phyloP scores from a whole-genome alignment of 208 protist species.

The Endotrypanum monterogeii region DNA sequence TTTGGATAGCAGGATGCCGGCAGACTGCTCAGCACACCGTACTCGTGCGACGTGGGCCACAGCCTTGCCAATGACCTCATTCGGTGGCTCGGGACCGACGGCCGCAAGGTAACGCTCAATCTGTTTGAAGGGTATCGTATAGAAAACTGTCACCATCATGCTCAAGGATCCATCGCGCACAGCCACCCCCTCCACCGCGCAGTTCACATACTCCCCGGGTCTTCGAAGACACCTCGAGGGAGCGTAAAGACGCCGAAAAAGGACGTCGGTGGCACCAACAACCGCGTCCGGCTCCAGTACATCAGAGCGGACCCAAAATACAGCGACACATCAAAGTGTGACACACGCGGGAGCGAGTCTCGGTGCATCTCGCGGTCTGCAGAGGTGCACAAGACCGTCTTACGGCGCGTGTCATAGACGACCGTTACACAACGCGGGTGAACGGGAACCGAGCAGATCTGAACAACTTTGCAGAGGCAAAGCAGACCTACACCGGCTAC shows the following conservation, averaged over 20 bases:
- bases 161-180: constrained; percentile 65
- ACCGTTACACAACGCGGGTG: constrained; percentile 73
- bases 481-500: constrained; percentile 37
- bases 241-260: constrained; percentile 83
- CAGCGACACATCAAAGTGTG: constrained; percentile 50
- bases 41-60: constrained; percentile 51
- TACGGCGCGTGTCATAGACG: constrained; percentile 82
- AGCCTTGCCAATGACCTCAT: constrained; percentile 67
- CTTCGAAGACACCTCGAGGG: constrained; percentile 52
- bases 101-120: constrained; percentile 84
- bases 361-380: constrained; percentile 45
- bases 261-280: constrained; percentile 69
- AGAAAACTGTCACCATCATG: constrained; percentile 68
- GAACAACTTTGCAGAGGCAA: constrained; percentile 53
- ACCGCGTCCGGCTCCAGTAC: constrained; percentile 41
- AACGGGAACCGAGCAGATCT: constrained; percentile 58
- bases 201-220: constrained; percentile 59
- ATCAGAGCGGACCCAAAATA: constrained; percentile 57
- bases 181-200: constrained; percentile 55
- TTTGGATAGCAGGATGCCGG: constrained; percentile 73
- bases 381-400: constrained; percentile 65
- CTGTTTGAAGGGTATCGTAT: constrained; percentile 70
- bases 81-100: constrained; percentile 71
- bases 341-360: constrained; percentile 40
- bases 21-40: constrained; percentile 58